Evolutionary conservation across 2,329 filamentous ascomycete species (phyloP), one percentile per base, ranked within the genome.

Genomic region (Knoxdaviesia proteae): DNA sequence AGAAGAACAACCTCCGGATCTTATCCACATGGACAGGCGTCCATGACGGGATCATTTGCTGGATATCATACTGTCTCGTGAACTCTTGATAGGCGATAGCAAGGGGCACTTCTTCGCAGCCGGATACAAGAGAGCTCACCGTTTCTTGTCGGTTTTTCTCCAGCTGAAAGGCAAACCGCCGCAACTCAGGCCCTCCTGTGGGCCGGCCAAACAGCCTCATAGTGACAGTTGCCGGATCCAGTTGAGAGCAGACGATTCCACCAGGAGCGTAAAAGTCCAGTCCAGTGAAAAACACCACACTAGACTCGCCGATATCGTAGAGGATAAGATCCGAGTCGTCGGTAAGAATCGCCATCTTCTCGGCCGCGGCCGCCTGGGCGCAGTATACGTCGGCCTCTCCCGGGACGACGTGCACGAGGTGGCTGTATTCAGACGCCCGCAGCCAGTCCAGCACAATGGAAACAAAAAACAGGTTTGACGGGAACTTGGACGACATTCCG

Each of bases 381-480:
- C 86, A 94, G 59, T 74, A 90, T 30, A 67, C 59, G 54, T 96
- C 88, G 1, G 88, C 88, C 58, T 96, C 88, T 0, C 82, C 86
- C 0, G 84, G 76, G 0, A 93, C 78, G 8, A 90, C 65, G 30
- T 64, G 47, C 44, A 45, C 43, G n/a, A 20, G 20, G 20, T 20
- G 20, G 3, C 20, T 20, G 20, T 20, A 20, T 20, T 20, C 20
- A 20, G 20, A 20, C 20, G 20, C 20, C 20, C 20, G 20, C 20
- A 20, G 20, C 20, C 20, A 20, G 20, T 20, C 20, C 20, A 20
- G 20, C 20, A 20, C 20, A 20, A 20, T 20, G 20, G 20, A 20
- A 20, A 20, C 20, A 20, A 20, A 3, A 20, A 20, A 20, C 20
- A 2, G 20, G 20, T 20, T 20, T 20, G 20, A 20, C 20, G 20